A percentile compares a stretch with the other conserved stretches of the same genome.
These are phyloP conservation scores for Triticum dicoccoides DNA, from an alignment of 176 grass and related monocot genomes.

Conservation along the genomic window DNA sequence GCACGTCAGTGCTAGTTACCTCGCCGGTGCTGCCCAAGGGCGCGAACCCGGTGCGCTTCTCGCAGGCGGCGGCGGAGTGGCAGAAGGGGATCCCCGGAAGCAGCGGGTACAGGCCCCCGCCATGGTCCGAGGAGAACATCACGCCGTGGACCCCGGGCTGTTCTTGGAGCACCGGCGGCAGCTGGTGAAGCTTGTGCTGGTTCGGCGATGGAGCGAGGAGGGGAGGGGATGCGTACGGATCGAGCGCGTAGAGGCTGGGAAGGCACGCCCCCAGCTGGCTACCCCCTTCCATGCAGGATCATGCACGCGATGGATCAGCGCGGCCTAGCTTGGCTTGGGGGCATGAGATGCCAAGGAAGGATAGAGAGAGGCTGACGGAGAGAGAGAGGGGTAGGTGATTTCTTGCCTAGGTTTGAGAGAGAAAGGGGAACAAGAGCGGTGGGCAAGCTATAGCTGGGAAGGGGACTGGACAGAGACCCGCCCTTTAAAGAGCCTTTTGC, in stretches of 20 bases:
- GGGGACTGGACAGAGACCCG: constrained; percentile 32
- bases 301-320: neutral
- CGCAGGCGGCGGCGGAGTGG: constrained; percentile 11
- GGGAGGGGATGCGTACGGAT: constrained; percentile 14
- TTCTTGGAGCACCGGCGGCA: constrained; percentile 40
- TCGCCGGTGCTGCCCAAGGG: constrained; percentile 19
- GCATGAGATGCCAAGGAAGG: constrained; percentile 9
- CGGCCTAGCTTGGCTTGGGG: constrained; percentile 2
- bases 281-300: constrained; percentile 50
- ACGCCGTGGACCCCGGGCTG: constrained; percentile 32
- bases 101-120: constrained; percentile 34
- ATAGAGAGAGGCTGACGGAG: too few species aligned
- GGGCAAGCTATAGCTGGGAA: constrained; percentile 25
- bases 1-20: neutral
- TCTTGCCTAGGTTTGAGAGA: constrained; percentile 44
- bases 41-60: constrained; percentile 22
- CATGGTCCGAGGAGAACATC: constrained; percentile 32
- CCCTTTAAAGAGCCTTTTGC: constrained; percentile 70
- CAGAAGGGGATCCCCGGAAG: constrained; percentile 47
- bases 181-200: constrained; percentile 41
- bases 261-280: constrained; percentile 41
- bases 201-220: constrained; percentile 31
- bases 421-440: constrained; percentile 13
- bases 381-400: neutral
- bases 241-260: constrained; percentile 44